Conservation (phyloP, 345 rosid genomes). For the Gossypium bickii region DNA sequence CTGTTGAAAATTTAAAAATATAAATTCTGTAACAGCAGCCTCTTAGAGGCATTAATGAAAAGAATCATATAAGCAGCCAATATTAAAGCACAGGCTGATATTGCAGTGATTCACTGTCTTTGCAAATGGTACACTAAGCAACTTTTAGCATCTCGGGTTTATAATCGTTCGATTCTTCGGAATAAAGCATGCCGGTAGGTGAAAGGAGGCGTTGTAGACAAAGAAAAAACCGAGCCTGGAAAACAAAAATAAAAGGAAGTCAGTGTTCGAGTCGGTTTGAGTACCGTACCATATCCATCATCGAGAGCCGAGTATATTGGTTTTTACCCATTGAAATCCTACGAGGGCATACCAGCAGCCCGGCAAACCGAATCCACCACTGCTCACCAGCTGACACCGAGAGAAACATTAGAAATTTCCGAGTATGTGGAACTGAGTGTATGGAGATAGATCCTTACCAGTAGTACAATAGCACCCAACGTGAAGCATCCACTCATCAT, state of each 20-base stretch:
- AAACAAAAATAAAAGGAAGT: neutral
- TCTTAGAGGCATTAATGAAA: neutral
- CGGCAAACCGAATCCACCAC: slow-evolving; percentile 43
- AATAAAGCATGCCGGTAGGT: slow-evolving; percentile 39
- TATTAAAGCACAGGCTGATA: neutral
- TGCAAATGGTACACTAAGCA: neutral
- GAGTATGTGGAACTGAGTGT: neutral
- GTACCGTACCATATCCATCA: neutral
- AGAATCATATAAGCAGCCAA: neutral
- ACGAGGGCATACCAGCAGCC: slow-evolving; percentile 53
- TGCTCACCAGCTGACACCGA: slow-evolving; percentile 36
- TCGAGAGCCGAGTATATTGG: neutral
- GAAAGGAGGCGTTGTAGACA: slow-evolving; percentile 41
- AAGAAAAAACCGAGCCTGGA: slow-evolving; percentile 51
- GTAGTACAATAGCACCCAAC: slow-evolving; percentile 37
- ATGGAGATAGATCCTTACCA: slow-evolving; percentile 29
- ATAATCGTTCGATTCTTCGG: slow-evolving; percentile 21
- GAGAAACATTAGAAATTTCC: neutral
- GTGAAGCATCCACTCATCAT: slow-evolving; percentile 52
- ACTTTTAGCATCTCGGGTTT: slow-evolving; percentile 8
- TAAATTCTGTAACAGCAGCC: neutral
- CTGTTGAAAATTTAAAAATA: too few relatives aligned
- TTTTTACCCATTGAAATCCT: slow-evolving; percentile 64
- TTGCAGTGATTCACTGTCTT: neutral
- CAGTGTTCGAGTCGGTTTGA: neutral